Base-by-base conservation (phyloP, 352 stramenopile species). In the Globisporangium orthogonon region DNA sequence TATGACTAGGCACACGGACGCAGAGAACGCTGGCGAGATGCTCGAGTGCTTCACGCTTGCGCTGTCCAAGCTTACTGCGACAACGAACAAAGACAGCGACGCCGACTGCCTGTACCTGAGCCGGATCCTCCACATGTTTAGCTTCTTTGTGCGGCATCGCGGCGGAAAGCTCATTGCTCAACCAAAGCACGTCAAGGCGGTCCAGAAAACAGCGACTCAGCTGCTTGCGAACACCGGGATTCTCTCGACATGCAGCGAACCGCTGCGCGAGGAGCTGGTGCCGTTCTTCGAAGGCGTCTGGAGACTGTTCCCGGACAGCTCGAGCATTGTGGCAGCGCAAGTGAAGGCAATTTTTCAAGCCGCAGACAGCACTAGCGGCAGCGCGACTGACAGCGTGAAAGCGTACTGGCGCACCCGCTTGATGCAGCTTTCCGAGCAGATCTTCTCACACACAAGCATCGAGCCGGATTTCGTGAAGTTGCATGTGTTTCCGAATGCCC, bases 1-100 rank as follows among this genome's bases (percentile, higher is more conserved):
- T 5, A 86, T 94, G 78, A 83, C 78, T 33, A 82, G 86, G 45
- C 77, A 95, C 63, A 93, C 86, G 2, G 78, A 92, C 52, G 71
- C 71, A 0, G 68, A 74, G 3, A 78, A 95, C 47, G 70, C 78
- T 0, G 60, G 63, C 5, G 74, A 84, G 50, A 76, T 95, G 64
- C 75, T 92, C 10, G 80, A 84, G 28, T 89, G 82, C 56, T 71
- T 94, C 13, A 50, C 65, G 5, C 58, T 83, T 10, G 76, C 86
- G 10, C 63, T 88, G 37, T 66, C 70, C 54, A 91, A 89, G 56
- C 70, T 86, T 50, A 30, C 66, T 17, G 35, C 70, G 2, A 61
- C 70, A 31, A 61, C 60, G 1, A 64, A 75, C 35, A 45, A 65
- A 31, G 13, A 76, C 15, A 66, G 54, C 0, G 73, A 78, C 13